Conservation (phyloP, 78 protist genomes). For the Tieghemostelium lacteum region DNA sequence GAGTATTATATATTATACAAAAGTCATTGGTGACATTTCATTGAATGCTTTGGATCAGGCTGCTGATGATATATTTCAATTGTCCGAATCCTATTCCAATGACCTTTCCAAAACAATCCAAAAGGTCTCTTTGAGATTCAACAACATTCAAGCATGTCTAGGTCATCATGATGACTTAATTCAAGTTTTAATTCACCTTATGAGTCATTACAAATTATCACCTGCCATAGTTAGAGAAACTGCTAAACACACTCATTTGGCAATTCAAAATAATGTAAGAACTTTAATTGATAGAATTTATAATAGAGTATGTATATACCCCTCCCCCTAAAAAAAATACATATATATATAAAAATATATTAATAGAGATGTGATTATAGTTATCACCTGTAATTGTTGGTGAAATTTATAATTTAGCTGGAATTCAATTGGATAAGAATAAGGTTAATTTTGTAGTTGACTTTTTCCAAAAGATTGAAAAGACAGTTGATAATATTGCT, state of each 20-base stretch:
- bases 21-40: slow-evolving; percentile 27
- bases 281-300: slow-evolving; percentile 66
- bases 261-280: slow-evolving; percentile 35
- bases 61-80: slow-evolving; percentile 58
- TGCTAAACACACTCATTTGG: slow-evolving; percentile 28
- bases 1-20: slow-evolving; percentile 48
- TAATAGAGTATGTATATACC: too few relatives aligned
- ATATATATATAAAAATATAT: too few relatives aligned
- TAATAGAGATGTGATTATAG: too few relatives aligned
- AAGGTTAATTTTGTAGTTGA: slow-evolving; percentile 33
- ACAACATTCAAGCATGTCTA: slow-evolving; percentile 66
- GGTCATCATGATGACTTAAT: slow-evolving; percentile 73
- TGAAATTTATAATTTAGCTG: slow-evolving; percentile 51
- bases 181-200: slow-evolving; percentile 22
- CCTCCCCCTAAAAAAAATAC: too few relatives aligned
- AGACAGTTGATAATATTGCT: slow-evolving; percentile 24
- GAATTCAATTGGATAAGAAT: slow-evolving; percentile 15
- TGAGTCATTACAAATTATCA: slow-evolving; percentile 18
- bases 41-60: slow-evolving; percentile 50
- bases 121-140: slow-evolving; percentile 49
- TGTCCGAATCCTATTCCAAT: slow-evolving; percentile 19
- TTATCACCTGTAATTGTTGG: slow-evolving; percentile 60
- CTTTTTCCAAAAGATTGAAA: slow-evolving; percentile 51
- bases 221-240: slow-evolving; percentile 45
- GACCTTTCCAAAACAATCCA: slow-evolving; percentile 32